Evolutionary conservation across 371 early-diverging fungal genomes (phyloP).

Genomic region (Catenaria anguillulae): DNA sequence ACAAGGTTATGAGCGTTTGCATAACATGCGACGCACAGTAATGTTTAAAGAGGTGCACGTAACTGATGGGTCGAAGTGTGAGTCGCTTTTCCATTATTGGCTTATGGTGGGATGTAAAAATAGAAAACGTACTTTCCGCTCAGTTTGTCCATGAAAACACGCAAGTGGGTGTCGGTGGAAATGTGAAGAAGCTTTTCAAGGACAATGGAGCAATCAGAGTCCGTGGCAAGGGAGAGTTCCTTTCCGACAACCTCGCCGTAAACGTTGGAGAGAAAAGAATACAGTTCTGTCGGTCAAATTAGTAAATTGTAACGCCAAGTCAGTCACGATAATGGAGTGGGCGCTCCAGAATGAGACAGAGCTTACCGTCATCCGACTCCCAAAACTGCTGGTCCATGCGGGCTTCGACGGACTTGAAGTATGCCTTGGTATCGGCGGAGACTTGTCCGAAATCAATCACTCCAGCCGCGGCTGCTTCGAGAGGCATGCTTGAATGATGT

Average conservation of each 20-base stretch:
- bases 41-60: conserved; percentile 53
- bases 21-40: conserved; percentile 73
- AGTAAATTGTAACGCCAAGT: no score
- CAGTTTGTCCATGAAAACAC: conserved; percentile 48
- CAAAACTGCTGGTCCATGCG: background rate
- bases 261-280: conserved; percentile 46
- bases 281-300: conserved; percentile 31
- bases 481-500: no score
- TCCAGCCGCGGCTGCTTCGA: no score
- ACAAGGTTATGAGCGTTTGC: conserved; percentile 55
- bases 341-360: no score
- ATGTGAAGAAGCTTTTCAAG: conserved; percentile 58
- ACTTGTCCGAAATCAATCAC: background rate
- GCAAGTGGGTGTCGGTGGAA: conserved; percentile 54
- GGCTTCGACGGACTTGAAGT: conserved; percentile 1
- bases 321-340: no score
- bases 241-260: conserved; percentile 60
- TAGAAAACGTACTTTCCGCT: conserved; percentile 35
- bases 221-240: conserved; percentile 53
- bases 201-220: conserved; percentile 58
- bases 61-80: conserved; percentile 17
- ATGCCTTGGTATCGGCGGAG: background rate
- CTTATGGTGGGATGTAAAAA: background rate
- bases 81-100: background rate
- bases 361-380: background rate